A percentile compares a stretch with the other conserved stretches of the same genome.
phyloP scores from a whole-genome alignment of 179 eudicot species.

The Nepenthes alata region DNA sequence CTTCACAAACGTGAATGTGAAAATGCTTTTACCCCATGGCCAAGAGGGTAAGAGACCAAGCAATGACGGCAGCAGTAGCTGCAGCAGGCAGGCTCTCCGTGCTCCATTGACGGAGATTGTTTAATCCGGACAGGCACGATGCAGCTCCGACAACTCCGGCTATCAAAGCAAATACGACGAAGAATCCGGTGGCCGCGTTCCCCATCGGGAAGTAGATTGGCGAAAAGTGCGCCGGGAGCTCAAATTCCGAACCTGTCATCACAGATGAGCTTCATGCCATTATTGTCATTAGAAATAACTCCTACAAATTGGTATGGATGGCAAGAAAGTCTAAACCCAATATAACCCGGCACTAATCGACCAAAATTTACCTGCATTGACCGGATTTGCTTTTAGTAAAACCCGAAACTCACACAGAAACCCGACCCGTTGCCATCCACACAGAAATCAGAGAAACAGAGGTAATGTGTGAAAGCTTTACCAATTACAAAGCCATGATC shows the following conservation, averaged over 20 bases:
- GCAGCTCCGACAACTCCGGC: constrained; percentile 78
- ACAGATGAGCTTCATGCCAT: neutral
- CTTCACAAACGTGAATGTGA: too few species aligned
- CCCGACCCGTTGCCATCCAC: too few species aligned
- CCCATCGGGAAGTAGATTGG: constrained; percentile 87
- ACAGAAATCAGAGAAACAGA: neutral
- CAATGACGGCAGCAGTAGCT: constrained; percentile 43
- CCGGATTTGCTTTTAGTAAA: too few species aligned
- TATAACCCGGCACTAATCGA: too few species aligned
- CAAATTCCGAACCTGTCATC: constrained; percentile 49
- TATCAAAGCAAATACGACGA: constrained; percentile 45
- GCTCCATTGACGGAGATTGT: constrained; percentile 37
- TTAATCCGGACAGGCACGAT: constrained; percentile 47
- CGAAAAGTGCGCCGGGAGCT: constrained; percentile 74
- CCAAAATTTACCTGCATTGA: too few species aligned
- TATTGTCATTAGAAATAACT: neutral
- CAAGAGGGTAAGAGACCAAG: constrained; percentile 66
- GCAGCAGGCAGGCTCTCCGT: constrained; percentile 42
- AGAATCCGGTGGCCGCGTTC: constrained; percentile 78
- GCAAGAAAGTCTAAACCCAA: too few species aligned
- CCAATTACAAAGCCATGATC: constrained; percentile 78
- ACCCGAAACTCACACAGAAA: too few species aligned
- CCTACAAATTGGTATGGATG: neutral
- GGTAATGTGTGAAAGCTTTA: constrained; percentile 2
- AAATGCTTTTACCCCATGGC: constrained; percentile 63